Evolutionary conservation across 2,329 filamentous ascomycete genomes (phyloP), one percentile per base, ranked within the genome.

Genomic region (Fusarium sp.): DNA sequence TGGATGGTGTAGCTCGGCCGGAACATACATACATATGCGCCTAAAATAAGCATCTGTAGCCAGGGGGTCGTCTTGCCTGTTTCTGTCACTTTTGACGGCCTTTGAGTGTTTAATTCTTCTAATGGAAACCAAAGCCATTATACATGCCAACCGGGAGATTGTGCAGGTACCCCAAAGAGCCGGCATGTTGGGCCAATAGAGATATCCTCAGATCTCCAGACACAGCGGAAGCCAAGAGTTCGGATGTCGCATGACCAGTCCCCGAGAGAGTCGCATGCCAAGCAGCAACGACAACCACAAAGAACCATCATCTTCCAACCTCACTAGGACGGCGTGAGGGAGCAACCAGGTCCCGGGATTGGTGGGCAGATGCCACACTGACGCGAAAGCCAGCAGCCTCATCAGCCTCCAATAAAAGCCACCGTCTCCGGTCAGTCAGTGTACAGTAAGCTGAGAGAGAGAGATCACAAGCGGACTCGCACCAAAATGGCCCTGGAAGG

Each of bases 41-140:
- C 71, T 73, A 73, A 74, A 73, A 71, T 68, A 74, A 73, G 69
- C 68, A 73, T 74, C 65, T 71, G 58, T 65, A 58, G 57, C 55
- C 68, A 74, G 62, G 65, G 70, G 68, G 42, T 53, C 57, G 13
- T 56, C 59, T 70, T 62, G 49, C 63, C 60, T 65, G 55, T 34
- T 61, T 63, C 42, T 54, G 46, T 54, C 33, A 44, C 36, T 49
- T 59, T 61, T 65, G 66, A 61, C 68, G 64, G 40, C 38, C 20
- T 54, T 20, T 74, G 68, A 72, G 29, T 63, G 57, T 72, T 74
- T 66, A 58, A 62, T 69, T 74, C 66, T 72, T 72, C 68, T 74
- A 74, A 73, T 72, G 53, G 34, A 59, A 71, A 74, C 46, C 14
- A 14, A 64, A 46, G 8, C 16, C 14, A 57, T 66, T 62, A 62